Conservation (phyloP, 306 rosid species). For the Vachellia collinsii region DNA sequence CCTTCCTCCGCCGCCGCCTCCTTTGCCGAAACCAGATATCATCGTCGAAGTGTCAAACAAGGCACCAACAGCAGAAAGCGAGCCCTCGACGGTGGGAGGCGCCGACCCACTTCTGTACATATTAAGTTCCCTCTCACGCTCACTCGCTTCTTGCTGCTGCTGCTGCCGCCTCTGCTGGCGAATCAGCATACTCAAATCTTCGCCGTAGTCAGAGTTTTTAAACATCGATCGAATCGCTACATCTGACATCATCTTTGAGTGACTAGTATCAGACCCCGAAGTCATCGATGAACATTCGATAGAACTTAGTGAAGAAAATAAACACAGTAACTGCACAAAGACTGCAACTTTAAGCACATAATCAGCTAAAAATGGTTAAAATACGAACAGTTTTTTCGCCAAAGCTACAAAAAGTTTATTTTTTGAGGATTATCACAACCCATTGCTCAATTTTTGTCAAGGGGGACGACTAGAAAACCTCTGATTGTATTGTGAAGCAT, state of each 20-base stretch:
- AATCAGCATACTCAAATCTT: constrained; percentile 68
- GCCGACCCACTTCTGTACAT: constrained; percentile 89
- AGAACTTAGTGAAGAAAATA: constrained; percentile 11
- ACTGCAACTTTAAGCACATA: constrained; percentile 45
- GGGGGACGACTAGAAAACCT: background rate
- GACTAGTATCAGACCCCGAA: constrained; percentile 24
- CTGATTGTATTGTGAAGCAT: constrained; percentile 28
- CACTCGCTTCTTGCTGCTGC: constrained; percentile 53
- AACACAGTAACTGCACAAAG: constrained; percentile 39
- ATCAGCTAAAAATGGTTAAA: constrained; percentile 38
- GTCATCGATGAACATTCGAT: constrained; percentile 62
- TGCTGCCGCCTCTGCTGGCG: constrained; percentile 52
- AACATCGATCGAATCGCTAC: constrained; percentile 76
- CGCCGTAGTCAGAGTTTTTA: constrained; percentile 52
- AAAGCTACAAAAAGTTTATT: constrained; percentile 11
- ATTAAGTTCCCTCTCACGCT: constrained; percentile 67
- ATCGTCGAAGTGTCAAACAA: constrained; percentile 46
- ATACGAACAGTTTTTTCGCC: constrained; percentile 21
- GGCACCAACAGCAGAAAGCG: constrained; percentile 68
- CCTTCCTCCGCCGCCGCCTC: constrained; percentile 44
- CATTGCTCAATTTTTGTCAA: constrained; percentile 20
- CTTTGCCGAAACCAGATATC: constrained; percentile 38
- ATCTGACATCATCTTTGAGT: constrained; percentile 71
- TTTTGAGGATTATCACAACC: constrained; percentile 9
- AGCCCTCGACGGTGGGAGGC: constrained; percentile 91